phyloP scores from a whole-genome alignment of 805 yeast genomes.

The Danielia reshetovae region DNA sequence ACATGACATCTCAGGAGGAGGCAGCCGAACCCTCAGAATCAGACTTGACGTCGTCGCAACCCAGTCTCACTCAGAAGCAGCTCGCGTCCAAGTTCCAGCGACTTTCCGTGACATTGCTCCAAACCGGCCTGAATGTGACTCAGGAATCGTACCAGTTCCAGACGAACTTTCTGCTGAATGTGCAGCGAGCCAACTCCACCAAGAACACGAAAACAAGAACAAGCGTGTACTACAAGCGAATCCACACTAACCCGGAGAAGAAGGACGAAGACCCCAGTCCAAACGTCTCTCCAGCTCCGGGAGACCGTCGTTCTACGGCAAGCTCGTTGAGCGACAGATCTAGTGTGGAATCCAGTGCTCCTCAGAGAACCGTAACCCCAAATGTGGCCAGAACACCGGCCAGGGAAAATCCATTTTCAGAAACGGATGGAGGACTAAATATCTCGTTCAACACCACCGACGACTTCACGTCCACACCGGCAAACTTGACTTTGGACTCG shows the following conservation, averaged over 20 bases:
- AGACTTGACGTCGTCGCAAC: background rate
- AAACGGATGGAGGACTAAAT: conserved; percentile 18
- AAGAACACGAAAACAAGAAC: conserved; percentile 15
- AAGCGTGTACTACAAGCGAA: conserved; percentile 30
- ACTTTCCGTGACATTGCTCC: conserved; percentile 34
- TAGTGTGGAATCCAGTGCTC: background rate
- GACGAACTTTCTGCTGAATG: conserved; percentile 36
- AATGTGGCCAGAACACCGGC: too few species aligned
- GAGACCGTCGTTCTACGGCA: conserved; percentile 5
- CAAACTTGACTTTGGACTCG: background rate
- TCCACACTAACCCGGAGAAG: conserved; percentile 19
- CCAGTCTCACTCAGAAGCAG: conserved; percentile 28
- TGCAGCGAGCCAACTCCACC: conserved; percentile 23
- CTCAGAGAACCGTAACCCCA: background rate
- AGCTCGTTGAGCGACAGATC: background rate
- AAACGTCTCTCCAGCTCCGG: conserved; percentile 7
- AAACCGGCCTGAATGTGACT: conserved; percentile 24
- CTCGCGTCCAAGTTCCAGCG: conserved; percentile 34
- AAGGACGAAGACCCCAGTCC: conserved; percentile 6
- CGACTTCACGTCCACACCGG: background rate
- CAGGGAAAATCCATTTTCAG: too few species aligned
- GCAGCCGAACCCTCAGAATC: background rate
- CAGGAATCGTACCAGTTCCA: conserved; percentile 40
- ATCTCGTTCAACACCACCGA: conserved; percentile 10
- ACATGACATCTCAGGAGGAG: background rate